Evolutionary conservation across 139 green algal genomes (phyloP).

Genomic region (Chloropicon primus): DNA sequence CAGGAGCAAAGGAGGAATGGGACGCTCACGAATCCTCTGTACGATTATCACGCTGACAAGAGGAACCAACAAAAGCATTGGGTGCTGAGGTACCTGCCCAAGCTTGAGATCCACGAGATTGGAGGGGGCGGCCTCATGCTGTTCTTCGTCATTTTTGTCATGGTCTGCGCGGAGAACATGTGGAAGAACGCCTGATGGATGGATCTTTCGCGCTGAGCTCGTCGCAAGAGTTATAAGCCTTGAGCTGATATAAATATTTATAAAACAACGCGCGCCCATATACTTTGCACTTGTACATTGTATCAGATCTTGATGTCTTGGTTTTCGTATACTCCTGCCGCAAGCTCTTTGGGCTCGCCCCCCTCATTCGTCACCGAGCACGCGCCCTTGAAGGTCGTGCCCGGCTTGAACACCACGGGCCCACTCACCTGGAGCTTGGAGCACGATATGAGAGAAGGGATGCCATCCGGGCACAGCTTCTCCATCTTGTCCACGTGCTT

Average conservation of each 20-base stretch:
- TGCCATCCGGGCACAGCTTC: not conserved
- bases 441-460: not conserved
- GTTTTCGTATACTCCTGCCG: not conserved
- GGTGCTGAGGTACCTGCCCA: not conserved
- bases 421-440: not conserved
- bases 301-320: not conserved
- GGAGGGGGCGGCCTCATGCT: not conserved
- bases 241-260: too few relatives aligned
- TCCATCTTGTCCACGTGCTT: constrained; percentile 24
- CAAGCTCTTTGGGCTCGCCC: not conserved
- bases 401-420: not conserved
- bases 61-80: not conserved
- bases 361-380: not conserved
- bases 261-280: too few relatives aligned
- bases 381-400: not conserved
- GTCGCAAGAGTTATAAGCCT: too few relatives aligned
- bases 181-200: too few relatives aligned
- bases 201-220: too few relatives aligned
- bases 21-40: not conserved
- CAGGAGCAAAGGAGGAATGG: not conserved
- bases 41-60: not conserved
- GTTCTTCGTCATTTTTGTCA: not conserved
- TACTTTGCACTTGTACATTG: too few relatives aligned
- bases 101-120: not conserved
- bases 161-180: too few relatives aligned